Percentiles rank a stretch among this genome's conserved stretches.
Evolutionary conservation across 345 rosid species (phyloP).

Genomic region (Salix purpurea): DNA sequence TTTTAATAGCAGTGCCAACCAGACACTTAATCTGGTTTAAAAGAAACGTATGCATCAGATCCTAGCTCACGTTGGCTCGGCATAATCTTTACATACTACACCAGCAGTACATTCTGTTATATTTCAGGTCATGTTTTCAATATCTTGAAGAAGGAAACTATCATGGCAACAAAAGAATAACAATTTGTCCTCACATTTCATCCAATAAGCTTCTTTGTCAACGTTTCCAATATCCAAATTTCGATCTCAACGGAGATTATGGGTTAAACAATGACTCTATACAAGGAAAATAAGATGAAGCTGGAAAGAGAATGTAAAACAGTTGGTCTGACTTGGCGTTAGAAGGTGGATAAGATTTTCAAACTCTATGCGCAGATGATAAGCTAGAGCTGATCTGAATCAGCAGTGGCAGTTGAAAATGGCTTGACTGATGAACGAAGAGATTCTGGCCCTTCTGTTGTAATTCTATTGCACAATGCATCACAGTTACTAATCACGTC

Average conservation of each 20-base stretch:
- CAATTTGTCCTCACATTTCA: not conserved
- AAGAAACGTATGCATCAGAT: not conserved
- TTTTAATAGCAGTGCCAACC: not conserved
- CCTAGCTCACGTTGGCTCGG: not conserved
- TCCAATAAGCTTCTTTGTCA: not conserved
- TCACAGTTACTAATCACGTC: constrained; percentile 83
- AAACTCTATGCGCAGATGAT: constrained; percentile 11
- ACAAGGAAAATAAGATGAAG: not conserved
- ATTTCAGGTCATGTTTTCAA: not conserved
- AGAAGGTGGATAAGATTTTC: constrained; percentile 5
- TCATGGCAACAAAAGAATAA: not conserved
- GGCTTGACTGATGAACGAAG: constrained; percentile 51
- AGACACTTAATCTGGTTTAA: not conserved
- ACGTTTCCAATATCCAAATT: not conserved
- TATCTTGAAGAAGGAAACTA: not conserved
- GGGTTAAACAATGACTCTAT: constrained; percentile 4
- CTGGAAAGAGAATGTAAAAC: not conserved
- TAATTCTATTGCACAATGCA: constrained; percentile 72
- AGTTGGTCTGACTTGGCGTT: constrained; percentile 1
- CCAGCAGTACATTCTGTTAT: not conserved
- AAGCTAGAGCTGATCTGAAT: constrained; percentile 22
- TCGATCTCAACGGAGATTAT: not conserved
- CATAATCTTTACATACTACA: not conserved
- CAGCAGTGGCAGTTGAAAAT: constrained; percentile 30
- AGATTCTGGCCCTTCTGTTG: constrained; percentile 71